These are phyloP conservation scores for Venturia effusa DNA, from an alignment of 2,329 filamentous ascomycete species.

Conservation along the genomic window DNA sequence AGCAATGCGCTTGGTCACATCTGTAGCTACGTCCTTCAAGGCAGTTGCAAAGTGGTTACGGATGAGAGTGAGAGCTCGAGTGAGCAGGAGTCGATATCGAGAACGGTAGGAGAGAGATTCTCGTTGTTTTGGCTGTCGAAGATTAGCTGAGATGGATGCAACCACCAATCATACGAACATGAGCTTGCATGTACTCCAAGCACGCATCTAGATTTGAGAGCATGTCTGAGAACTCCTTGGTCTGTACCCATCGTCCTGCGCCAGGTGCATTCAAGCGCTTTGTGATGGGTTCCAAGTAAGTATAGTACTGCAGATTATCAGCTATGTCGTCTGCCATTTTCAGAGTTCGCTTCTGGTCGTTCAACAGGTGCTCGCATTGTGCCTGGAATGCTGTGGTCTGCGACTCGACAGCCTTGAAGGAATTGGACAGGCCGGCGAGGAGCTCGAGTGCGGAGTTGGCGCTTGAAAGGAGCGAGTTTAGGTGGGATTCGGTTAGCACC, in stretches of 20 bases:
- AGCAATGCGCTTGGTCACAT: slow-evolving; percentile 51
- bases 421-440: slow-evolving; percentile 68
- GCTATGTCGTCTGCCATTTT: slow-evolving; percentile 74
- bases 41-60: slow-evolving; percentile 54
- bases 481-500: slow-evolving; percentile 66
- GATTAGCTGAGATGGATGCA: slow-evolving; percentile 7
- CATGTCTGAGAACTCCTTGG: slow-evolving; percentile 79
- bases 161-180: slow-evolving; percentile 45
- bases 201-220: slow-evolving; percentile 79
- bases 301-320: slow-evolving; percentile 87
- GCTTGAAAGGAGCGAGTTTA: slow-evolving; percentile 67
- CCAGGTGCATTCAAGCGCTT: slow-evolving; percentile 85
- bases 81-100: slow-evolving; percentile 73
- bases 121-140: slow-evolving; percentile 60
- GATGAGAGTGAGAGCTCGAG: slow-evolving; percentile 54
- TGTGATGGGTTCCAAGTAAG: slow-evolving; percentile 84
- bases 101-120: slow-evolving; percentile 83
- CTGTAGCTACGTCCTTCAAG: slow-evolving; percentile 51
- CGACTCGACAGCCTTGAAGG: slow-evolving; percentile 76
- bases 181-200: slow-evolving; percentile 80
- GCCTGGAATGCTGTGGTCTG: slow-evolving; percentile 90
- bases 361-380: slow-evolving; percentile 79
- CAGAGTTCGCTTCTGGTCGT: slow-evolving; percentile 70
- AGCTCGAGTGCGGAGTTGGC: slow-evolving; percentile 66
- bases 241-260: slow-evolving; percentile 73